Conservation (phyloP, 257 asterid species). For the Oldenlandia corymbosa region DNA sequence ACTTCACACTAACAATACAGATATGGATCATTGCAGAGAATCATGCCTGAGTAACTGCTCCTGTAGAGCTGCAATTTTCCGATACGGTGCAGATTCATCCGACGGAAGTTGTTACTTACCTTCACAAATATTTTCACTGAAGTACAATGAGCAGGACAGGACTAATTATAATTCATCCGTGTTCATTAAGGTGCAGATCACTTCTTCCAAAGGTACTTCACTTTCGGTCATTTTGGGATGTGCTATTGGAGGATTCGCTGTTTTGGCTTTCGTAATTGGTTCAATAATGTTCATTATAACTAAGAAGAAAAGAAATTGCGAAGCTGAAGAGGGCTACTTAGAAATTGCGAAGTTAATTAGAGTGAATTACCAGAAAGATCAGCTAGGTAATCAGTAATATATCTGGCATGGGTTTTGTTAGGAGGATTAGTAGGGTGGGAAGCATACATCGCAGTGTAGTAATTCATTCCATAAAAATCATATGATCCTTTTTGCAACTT, state of each 20-base stretch:
- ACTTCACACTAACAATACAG: conserved; percentile 14
- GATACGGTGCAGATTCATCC: conserved; percentile 20
- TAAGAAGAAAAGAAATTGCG: conserved; percentile 11
- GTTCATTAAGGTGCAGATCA: conserved; percentile 22
- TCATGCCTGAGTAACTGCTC: conserved; percentile 37
- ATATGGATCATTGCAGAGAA: conserved; percentile 25
- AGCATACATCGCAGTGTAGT: too few relatives aligned
- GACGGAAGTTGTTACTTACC: conserved; percentile 32
- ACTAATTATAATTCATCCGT: conserved; percentile 18
- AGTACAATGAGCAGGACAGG: conserved; percentile 17
- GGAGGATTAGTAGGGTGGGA: too few relatives aligned
- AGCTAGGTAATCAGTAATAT: too few relatives aligned
- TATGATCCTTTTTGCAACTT: too few relatives aligned
- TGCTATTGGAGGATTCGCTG: background rate
- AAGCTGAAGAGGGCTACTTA: conserved; percentile 23
- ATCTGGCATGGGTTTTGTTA: too few relatives aligned
- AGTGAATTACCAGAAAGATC: conserved; percentile 22
- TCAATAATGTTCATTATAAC: conserved; percentile 1
- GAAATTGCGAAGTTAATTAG: conserved; percentile 24
- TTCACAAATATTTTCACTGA: conserved; percentile 30
- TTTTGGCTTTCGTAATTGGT: conserved; percentile 5
- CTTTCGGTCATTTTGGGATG: conserved; percentile 14
- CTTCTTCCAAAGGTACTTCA: background rate
- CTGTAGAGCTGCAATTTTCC: conserved; percentile 43
- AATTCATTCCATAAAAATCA: too few relatives aligned